phyloP scores from a whole-genome alignment of 2,329 filamentous ascomycete species.

The Alternaria consortialis region DNA sequence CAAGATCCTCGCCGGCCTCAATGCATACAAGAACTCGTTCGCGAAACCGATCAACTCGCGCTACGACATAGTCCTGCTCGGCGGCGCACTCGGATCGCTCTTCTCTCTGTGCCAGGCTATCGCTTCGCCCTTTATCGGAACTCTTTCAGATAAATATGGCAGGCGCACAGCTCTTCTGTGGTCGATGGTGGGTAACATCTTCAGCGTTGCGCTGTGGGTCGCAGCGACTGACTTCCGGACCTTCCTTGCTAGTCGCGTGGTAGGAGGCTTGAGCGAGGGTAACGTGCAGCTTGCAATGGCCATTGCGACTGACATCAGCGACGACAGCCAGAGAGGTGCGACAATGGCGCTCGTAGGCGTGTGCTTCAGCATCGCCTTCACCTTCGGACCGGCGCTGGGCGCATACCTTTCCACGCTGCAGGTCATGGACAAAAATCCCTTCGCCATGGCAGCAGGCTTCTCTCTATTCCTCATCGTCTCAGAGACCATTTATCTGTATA shows the following conservation, averaged over 20 bases:
- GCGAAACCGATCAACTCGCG: slow-evolving; percentile 90
- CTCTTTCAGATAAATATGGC: slow-evolving; percentile 86
- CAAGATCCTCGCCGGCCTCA: slow-evolving; percentile 81
- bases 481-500: slow-evolving; percentile 89
- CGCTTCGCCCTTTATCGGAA: slow-evolving; percentile 90
- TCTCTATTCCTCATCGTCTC: slow-evolving; percentile 83
- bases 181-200: slow-evolving; percentile 92
- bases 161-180: slow-evolving; percentile 85
- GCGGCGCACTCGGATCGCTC: slow-evolving; percentile 89
- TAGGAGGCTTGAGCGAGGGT: slow-evolving; percentile 93
- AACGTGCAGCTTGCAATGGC: slow-evolving; percentile 96
- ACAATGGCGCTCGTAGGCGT: slow-evolving; percentile 97
- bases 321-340: slow-evolving; percentile 80
- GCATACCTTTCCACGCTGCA: slow-evolving; percentile 83
- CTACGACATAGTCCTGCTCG: slow-evolving; percentile 96
- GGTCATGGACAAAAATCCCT: slow-evolving; percentile 86
- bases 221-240: slow-evolving; percentile 93
- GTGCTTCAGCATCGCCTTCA: slow-evolving; percentile 97
- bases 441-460: slow-evolving; percentile 89
- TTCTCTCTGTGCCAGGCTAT: slow-evolving; percentile 94
- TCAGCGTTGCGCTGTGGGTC: slow-evolving; percentile 94
- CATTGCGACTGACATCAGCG: slow-evolving; percentile 95
- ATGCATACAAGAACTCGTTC: slow-evolving; percentile 94
- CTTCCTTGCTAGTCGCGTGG: slow-evolving; percentile 89
- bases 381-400: slow-evolving; percentile 91